These are phyloP conservation scores for Acarospora socialis DNA, from an alignment of 2,329 filamentous ascomycete genomes.

Conservation along the genomic window DNA sequence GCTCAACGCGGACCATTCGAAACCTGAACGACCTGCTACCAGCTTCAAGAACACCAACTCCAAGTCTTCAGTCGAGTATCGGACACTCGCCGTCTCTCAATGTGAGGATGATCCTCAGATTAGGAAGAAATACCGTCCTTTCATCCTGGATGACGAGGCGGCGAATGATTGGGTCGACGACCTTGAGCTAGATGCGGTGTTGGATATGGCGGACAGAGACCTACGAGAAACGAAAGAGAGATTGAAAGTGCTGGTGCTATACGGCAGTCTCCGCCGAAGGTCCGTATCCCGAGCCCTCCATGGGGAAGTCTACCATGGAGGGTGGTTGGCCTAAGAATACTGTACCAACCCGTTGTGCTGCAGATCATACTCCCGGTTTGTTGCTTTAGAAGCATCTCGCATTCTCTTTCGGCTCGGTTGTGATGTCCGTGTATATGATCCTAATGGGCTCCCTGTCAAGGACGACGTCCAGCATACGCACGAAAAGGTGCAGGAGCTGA, in stretches of 20 bases:
- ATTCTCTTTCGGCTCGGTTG: constrained; percentile 51
- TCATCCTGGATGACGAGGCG: constrained; percentile 31
- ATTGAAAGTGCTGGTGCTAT: constrained; percentile 45
- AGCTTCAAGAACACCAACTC: too few species aligned
- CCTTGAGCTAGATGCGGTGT: constrained; percentile 40
- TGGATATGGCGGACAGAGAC: constrained; percentile 37
- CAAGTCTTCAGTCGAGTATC: too few species aligned
- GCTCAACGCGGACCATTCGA: too few species aligned
- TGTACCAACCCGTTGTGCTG: constrained; percentile 2
- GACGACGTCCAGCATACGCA: constrained; percentile 45
- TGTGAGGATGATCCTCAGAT: constrained; percentile 33
- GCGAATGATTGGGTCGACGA: constrained; percentile 40
- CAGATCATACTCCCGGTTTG: constrained; percentile 45
- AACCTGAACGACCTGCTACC: too few species aligned
- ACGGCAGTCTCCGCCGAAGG: constrained; percentile 42
- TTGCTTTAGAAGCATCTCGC: constrained; percentile 45
- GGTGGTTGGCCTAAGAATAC: too few species aligned
- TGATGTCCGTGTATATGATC: constrained; percentile 50
- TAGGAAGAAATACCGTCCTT: constrained; percentile 41
- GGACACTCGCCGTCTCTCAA: constrained; percentile 32
- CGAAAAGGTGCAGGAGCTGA: constrained; percentile 47
- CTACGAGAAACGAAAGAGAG: constrained; percentile 26
- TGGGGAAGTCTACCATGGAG: not conserved
- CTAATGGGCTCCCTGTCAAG: constrained; percentile 45
- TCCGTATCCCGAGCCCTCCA: constrained; percentile 18